A percentile compares a stretch with the other conserved stretches of the same genome.
phyloP scores from a whole-genome alignment of 2,329 filamentous ascomycete species.

The Botrytis cinerea region DNA sequence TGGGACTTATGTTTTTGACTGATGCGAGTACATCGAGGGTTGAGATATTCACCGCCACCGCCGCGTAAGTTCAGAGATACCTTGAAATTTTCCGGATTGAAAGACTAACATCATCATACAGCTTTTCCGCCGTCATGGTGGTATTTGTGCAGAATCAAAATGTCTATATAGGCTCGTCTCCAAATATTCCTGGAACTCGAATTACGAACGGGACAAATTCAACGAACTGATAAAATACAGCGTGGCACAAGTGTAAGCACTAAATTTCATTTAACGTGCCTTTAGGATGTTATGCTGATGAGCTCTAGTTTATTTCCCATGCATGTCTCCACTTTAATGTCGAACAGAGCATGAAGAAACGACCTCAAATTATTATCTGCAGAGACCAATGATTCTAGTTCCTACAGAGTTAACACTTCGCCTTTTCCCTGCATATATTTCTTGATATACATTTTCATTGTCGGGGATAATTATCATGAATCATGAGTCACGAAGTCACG shows the following conservation, averaged over 20 bases:
- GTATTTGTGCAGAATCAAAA: slow-evolving; percentile 32
- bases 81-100: neutral
- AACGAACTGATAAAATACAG: neutral
- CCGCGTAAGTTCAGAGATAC: slow-evolving; percentile 31
- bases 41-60: slow-evolving; percentile 35
- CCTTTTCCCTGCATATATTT: neutral
- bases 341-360: neutral
- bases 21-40: slow-evolving; percentile 27
- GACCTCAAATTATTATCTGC: neutral
- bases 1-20: slow-evolving; percentile 30
- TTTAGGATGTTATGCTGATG: neutral
- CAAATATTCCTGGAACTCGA: neutral
- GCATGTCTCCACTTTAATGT: neutral
- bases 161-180: slow-evolving; percentile 1
- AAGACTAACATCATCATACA: slow-evolving; percentile 15
- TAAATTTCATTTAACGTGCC: neutral
- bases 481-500: neutral
- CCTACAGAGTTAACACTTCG: fast-evolving
- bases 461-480: neutral
- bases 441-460: neutral
- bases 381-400: neutral
- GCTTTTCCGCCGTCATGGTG: slow-evolving; percentile 33
- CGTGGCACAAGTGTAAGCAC: neutral
- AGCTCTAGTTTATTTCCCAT: neutral
- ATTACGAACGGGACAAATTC: neutral